Evolutionary conservation across 305 asterid genomes (phyloP), one percentile per base, ranked within the genome.

Genomic region (Vinca major): DNA sequence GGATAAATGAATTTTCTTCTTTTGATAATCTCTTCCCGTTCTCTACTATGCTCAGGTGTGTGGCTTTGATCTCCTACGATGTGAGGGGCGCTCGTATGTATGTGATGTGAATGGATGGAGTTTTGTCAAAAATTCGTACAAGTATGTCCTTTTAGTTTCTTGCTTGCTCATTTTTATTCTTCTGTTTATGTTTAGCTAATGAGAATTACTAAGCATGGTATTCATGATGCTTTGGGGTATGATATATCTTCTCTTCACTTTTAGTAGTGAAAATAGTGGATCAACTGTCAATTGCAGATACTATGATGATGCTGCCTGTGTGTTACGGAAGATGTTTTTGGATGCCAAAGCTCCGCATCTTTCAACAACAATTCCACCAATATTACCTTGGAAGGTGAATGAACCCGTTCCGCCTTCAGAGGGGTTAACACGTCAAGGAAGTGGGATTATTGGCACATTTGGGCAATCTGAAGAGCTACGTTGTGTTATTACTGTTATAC

Each of bases 31-130:
- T 64, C 26, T 26, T 26, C 33, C 37, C 65, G 14, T 39, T 37
- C 1, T 39, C 21, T 80, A 40, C 44, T 72, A 40, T 68, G 77
- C 76, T 73, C 85, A 92, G 98, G 98, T 92, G 75, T 92, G 98
- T 80, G 98, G 98, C 44, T 92, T 92, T 75, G 98, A 92, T 83
- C 95, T 92, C 62, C 85, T 92, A 82, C 97, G 98, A 47, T 86
- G 90, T 62, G 98, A 84, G 75, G 98, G 98, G 39, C 88, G 93
- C 47, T 92, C 98, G 55, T 92, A 90, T 80, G 97, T 90, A 71
- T 92, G 98, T 77, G 98, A 90, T 80, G 97, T 92, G 70, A 92
- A 92, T 74, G 98, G 98, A 62, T 92, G 98, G 98, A 90, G 98
- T 82, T 92, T 90, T 67, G 98, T 92, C 61, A 92, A 92, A 83